Base-by-base conservation (phyloP, 345 rosid species). In the Populus simonii region DNA sequence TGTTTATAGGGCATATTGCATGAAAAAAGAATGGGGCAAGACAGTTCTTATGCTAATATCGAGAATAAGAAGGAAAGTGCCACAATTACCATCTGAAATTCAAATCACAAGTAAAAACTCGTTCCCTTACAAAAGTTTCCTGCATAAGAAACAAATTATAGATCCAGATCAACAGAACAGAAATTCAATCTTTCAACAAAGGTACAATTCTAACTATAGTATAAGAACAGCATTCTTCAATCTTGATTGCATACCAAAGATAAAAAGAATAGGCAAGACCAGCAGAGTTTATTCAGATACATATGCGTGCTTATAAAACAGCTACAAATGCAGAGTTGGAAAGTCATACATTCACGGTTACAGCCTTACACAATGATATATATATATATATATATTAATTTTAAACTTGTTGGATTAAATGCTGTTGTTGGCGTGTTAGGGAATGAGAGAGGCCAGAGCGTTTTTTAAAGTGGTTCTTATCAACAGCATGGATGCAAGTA, bases 41-140 rank as follows among this genome's bases (percentile, higher is more conserved):
- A 31, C 20, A 25, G 20, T 25, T 71, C 41, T 15, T 25, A 23
- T 65, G 16, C 31, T 39, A 11, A 23, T 36, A 20, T 33, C 8
- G 43, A 61, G 41, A 69, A 65, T 10, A 29, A 25, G 36, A 72
- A 31, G n/a, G 17, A 25, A 29, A 66, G 47, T 57, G 57, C 45
- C 69, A 79, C 8, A 66, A 20, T 68, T 57, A 79, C 74, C 81
- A 74, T 55, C 25, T 22, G 41, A 35, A 43, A 20, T 68, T 36
- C 11, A 6, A 71, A 65, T 71, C 39, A 23, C 65, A 43, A n/a
- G 13, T 15, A 55, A 8, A 15, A 61, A 74, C 36, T 53, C 74
- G 55, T 23, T 49, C 74, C 35, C 29, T n/a, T 59, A 53, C 35
- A 33, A 63, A 68, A 29, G 36, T 45, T 73, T 43, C 70, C 62